Evolutionary conservation across 1,284 basidiomycete species (phyloP), one percentile per base, ranked within the genome.

Genomic region (Ganoderma sinense): DNA sequence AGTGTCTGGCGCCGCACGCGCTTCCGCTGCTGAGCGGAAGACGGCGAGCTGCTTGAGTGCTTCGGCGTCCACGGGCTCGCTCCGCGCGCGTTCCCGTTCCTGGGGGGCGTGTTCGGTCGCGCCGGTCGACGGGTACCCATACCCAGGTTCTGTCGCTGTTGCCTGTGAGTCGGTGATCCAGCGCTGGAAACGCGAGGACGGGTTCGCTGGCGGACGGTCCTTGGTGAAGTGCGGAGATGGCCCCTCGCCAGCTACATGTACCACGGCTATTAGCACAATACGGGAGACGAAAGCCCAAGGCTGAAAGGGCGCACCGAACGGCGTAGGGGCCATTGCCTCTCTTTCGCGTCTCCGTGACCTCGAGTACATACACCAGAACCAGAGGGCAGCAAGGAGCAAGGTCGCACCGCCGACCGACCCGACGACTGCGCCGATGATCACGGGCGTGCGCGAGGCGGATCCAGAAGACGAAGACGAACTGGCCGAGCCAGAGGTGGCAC

Each of bases 391-490:
- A 16, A 58, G 56, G 8, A 64, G 62, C 33, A 64, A 18, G 20
- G 63, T 33, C 11, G 39, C 26, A 2, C 20, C 51, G 29, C 63
- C 63, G 10, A 64, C 33, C 4, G 53, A 31, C 10, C 63, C 63
- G 33, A 56, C 63, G n/a, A 64, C 63, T 2, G 53, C 39, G 23
- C 63, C 63, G n/a, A 56, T 23, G 39, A 64, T 64, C n/a, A 64
- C 23, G 11, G 63, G 45, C 36, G 51, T 56, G 11, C 23, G 48
- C 13, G 63, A 56, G 14, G 63, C 20, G 11, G 51, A 64, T 16
- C 39, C 23, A 41, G 61, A 41, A 14, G 61, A 36, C 6, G 61
- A 41, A 14, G 61, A 36, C 6, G 36, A 29, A 45, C 13, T 18
- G 8, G 14, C 13, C 7, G n/a, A 6, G 23, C 23, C 2, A 13